A percentile compares a stretch with the other conserved stretches of the same genome.
Evolutionary conservation across 2,329 filamentous ascomycete species (phyloP).

Genomic region (Pyrenochaeta sp.): DNA sequence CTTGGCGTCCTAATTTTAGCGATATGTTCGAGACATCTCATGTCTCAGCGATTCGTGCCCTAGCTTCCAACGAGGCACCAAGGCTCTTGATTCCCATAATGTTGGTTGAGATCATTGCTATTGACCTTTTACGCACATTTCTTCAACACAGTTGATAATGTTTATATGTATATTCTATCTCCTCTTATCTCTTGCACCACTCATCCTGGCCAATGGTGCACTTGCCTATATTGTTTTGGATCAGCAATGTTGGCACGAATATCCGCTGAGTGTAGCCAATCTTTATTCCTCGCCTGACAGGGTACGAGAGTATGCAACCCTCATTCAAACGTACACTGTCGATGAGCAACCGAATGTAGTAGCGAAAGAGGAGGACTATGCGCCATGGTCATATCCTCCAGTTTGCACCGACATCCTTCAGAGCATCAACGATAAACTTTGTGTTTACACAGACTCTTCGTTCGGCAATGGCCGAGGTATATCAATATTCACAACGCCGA

Average conservation of each 20-base stretch:
- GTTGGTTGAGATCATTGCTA: background rate
- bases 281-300: conserved; percentile 24
- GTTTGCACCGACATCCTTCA: conserved; percentile 34
- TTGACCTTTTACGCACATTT: background rate
- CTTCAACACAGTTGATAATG: conserved; percentile 1
- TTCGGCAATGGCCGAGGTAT: conserved; percentile 43
- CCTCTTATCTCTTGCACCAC: background rate
- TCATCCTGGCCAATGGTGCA: background rate
- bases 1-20: conserved; percentile 22
- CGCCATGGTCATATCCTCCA: conserved; percentile 38
- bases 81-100: conserved; percentile 4
- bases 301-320: conserved; percentile 6
- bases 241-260: conserved; percentile 39
- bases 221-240: conserved; percentile 8
- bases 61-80: conserved; percentile 4
- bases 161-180: background rate
- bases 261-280: conserved; percentile 14
- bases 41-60: conserved; percentile 21
- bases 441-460: conserved; percentile 39
- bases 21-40: conserved; percentile 18
- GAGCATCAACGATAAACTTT: conserved; percentile 35
- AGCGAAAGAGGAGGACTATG: conserved; percentile 2
- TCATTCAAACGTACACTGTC: background rate
- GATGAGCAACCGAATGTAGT: background rate
- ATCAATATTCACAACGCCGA: conserved; percentile 45